Evolutionary conservation across 2,329 filamentous ascomycete genomes (phyloP).

Genomic region (Pestalotiopsis sp.): DNA sequence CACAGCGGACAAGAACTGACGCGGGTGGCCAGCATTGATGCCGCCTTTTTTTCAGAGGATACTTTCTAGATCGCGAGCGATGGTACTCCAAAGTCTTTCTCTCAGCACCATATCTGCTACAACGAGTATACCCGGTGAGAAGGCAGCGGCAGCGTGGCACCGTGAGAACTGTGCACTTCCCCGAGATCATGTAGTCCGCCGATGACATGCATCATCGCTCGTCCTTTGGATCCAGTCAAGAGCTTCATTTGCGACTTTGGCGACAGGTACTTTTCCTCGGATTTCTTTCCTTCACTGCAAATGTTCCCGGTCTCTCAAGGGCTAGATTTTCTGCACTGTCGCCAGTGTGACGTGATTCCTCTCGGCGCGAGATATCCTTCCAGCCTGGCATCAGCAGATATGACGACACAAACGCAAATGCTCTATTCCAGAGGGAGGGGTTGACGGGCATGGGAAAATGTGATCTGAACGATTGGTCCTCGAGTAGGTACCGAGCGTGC

Average conservation of each 20-base stretch:
- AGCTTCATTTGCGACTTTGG: no score
- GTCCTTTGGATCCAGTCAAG: no score
- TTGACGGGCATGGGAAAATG: not conserved
- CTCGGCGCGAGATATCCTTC: not conserved
- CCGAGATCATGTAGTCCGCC: constrained; percentile 4
- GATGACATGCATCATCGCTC: not conserved
- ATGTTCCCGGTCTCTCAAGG: not conserved
- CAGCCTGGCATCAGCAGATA: not conserved
- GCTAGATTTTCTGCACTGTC: not conserved
- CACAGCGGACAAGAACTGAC: not conserved
- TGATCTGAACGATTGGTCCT: constrained; percentile 5
- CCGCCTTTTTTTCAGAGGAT: not conserved
- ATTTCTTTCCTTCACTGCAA: not conserved
- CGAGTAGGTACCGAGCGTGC: not conserved
- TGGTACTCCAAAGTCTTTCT: not conserved
- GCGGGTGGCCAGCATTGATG: not conserved
- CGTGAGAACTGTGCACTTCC: not conserved
- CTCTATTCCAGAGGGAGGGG: not conserved
- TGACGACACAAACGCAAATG: not conserved
- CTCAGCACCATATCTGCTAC: not conserved
- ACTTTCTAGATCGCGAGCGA: not conserved
- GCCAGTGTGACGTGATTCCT: not conserved
- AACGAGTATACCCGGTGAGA: not conserved
- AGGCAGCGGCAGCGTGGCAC: not conserved
- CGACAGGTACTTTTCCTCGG: no score